A percentile compares a stretch with the other conserved stretches of the same genome.
Conservation (phyloP, 768 basidiomycete species). For the Fomitopsis serialis region DNA sequence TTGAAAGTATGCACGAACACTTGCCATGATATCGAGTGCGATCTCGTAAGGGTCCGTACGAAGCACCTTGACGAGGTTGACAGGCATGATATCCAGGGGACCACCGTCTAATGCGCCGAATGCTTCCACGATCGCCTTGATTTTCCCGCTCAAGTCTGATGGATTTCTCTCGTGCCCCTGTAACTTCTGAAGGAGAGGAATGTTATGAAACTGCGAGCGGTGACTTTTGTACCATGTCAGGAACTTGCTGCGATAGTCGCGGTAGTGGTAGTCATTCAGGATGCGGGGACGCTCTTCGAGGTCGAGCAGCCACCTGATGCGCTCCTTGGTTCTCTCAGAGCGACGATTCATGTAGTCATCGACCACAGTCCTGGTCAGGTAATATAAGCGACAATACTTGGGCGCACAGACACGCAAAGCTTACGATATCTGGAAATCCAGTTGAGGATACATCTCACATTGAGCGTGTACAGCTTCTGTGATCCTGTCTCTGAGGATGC, state of each 20-base stretch:
- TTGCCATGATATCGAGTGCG: conserved; percentile 62
- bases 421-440: conserved; percentile 14
- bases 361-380: conserved; percentile 39
- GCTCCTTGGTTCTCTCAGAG: conserved; percentile 32
- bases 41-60: conserved; percentile 48
- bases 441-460: conserved; percentile 16
- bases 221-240: conserved; percentile 39
- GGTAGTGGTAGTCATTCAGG: conserved; percentile 16
- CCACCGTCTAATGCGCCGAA: conserved; percentile 25
- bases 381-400: no score
- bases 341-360: conserved; percentile 44
- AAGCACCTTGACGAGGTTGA: conserved; percentile 45
- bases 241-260: conserved; percentile 41
- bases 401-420: background rate
- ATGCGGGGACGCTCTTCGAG: conserved; percentile 35
- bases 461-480: conserved; percentile 9
- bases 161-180: background rate
- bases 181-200: background rate
- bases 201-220: conserved; percentile 6
- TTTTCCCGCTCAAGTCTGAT: conserved; percentile 4
- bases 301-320: conserved; percentile 42
- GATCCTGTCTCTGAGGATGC: conserved; percentile 11
- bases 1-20: conserved; percentile 71
- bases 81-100: conserved; percentile 29
- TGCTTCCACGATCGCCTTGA: conserved; percentile 30